Evolutionary conservation across 495 filamentous ascomycete species (phyloP).

Genomic region (Podospora didyma): DNA sequence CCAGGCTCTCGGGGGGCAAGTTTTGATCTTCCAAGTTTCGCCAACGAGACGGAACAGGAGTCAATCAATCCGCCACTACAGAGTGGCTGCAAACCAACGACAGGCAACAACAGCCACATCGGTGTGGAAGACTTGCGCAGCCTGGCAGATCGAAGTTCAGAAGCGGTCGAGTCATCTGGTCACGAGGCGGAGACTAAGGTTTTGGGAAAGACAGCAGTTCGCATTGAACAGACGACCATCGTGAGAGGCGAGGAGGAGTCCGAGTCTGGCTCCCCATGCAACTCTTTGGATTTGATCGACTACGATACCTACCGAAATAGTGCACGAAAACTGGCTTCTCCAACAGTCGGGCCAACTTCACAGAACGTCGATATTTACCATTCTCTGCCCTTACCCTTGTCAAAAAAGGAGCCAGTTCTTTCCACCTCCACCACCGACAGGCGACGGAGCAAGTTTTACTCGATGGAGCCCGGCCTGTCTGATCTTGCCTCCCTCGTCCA

Average conservation of each 20-base stretch:
- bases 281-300: neutral
- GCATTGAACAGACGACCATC: neutral
- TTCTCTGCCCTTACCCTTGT: conserved; percentile 1
- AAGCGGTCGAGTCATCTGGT: neutral
- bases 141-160: neutral
- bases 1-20: neutral
- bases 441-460: conserved; percentile 15
- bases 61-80: neutral
- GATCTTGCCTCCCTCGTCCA: conserved; percentile 19
- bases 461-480: conserved; percentile 21
- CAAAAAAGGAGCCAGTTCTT: conserved; percentile 4
- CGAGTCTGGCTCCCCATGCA: neutral
- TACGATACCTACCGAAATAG: conserved; percentile 2
- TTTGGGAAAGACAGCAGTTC: neutral
- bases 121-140: neutral
- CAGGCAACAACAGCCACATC: neutral
- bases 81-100: neutral
- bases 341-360: conserved; percentile 2
- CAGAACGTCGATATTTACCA: neutral
- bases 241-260: neutral
- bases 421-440: conserved; percentile 1
- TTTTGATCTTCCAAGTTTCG: neutral
- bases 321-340: neutral
- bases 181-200: neutral
- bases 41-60: neutral